These are phyloP conservation scores for Lepiota brunneoincarnata DNA, from an alignment of 768 basidiomycete species.

Conservation along the genomic window DNA sequence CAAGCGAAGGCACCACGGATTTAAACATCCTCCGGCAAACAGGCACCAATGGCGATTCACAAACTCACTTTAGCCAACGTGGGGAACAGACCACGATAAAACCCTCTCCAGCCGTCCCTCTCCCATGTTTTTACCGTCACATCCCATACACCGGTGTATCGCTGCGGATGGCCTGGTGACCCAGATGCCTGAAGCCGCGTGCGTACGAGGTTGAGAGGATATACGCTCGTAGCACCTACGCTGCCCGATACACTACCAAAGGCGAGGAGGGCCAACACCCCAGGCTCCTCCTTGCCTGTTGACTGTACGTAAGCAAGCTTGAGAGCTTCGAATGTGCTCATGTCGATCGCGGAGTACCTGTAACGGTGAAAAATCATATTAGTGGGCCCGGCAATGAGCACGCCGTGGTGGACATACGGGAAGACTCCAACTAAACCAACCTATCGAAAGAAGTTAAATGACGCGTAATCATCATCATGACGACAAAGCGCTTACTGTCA, in stretches of 20 bases:
- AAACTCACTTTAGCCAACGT: conserved; percentile 81
- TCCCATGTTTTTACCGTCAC: conserved; percentile 78
- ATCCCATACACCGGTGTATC: conserved; percentile 85
- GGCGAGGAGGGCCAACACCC: conserved; percentile 79
- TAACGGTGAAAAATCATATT: conserved; percentile 2
- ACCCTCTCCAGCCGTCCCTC: conserved; percentile 89
- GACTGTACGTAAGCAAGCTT: conserved; percentile 89
- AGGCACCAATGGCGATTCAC: not conserved
- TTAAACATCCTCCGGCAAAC: conserved; percentile 3
- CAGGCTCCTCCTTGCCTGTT: conserved; percentile 86
- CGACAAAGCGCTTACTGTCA: conserved; percentile 58
- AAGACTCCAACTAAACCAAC: conserved; percentile 96
- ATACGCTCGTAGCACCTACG: conserved; percentile 91
- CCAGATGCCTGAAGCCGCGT: conserved; percentile 96
- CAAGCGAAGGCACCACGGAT: conserved; percentile 3
- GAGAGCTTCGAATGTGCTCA: conserved; percentile 95
- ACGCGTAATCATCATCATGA: not conserved
- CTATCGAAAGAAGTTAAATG: conserved; percentile 37
- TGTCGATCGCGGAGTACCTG: conserved; percentile 93
- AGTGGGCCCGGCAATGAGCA: conserved; percentile 1
- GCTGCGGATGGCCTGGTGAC: conserved; percentile 90
- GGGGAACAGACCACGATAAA: conserved; percentile 90
- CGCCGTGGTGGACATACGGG: conserved; percentile 54
- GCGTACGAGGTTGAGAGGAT: conserved; percentile 88
- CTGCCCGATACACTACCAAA: conserved; percentile 94